Evolutionary conservation across 2,329 filamentous ascomycete genomes (phyloP).

Genomic region (Paramyrothecium sp.): DNA sequence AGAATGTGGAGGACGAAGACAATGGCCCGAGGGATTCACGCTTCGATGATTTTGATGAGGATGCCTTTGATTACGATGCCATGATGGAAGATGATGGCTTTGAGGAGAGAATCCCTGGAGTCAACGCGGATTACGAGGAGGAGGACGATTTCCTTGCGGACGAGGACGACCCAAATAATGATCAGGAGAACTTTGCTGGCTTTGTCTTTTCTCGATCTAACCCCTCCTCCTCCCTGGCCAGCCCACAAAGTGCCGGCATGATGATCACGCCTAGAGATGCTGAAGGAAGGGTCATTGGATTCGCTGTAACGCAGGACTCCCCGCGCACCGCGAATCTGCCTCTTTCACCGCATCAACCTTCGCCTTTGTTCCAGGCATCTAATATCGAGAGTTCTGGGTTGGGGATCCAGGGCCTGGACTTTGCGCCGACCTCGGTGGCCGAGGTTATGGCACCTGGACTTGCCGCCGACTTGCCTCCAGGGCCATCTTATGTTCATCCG

Average conservation of each 20-base stretch:
- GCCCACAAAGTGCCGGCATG: slow-evolving; percentile 46
- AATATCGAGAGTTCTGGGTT: slow-evolving; percentile 30
- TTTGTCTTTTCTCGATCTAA: slow-evolving; percentile 58
- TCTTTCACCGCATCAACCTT: slow-evolving; percentile 1
- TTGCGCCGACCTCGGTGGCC: slow-evolving; percentile 11
- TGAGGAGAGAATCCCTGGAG: slow-evolving; percentile 65
- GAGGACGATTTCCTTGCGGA: slow-evolving; percentile 15
- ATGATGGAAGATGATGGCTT: slow-evolving; percentile 65
- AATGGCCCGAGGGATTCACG: slow-evolving; percentile 47
- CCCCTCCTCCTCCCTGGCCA: slow-evolving; percentile 48
- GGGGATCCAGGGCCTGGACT: slow-evolving; percentile 38
- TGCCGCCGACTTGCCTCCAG: background rate
- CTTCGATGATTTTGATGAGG: slow-evolving; percentile 63
- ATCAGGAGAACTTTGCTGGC: slow-evolving; percentile 59
- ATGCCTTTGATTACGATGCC: slow-evolving; percentile 58
- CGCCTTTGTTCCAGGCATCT: slow-evolving; percentile 1
- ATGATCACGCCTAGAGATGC: slow-evolving; percentile 54
- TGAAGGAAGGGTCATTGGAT: slow-evolving; percentile 55
- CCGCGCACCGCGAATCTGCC: slow-evolving; percentile 16
- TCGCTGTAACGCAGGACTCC: slow-evolving; percentile 50
- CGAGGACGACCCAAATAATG: slow-evolving; percentile 20
- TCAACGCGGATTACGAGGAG: slow-evolving; percentile 45
- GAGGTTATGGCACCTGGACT: slow-evolving; percentile 8
- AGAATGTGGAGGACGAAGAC: slow-evolving; percentile 38
- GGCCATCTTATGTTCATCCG: slow-evolving; percentile 7